Evolutionary conservation across 306 rosid genomes (phyloP).

Genomic region (Pyrus bretschneideri): DNA sequence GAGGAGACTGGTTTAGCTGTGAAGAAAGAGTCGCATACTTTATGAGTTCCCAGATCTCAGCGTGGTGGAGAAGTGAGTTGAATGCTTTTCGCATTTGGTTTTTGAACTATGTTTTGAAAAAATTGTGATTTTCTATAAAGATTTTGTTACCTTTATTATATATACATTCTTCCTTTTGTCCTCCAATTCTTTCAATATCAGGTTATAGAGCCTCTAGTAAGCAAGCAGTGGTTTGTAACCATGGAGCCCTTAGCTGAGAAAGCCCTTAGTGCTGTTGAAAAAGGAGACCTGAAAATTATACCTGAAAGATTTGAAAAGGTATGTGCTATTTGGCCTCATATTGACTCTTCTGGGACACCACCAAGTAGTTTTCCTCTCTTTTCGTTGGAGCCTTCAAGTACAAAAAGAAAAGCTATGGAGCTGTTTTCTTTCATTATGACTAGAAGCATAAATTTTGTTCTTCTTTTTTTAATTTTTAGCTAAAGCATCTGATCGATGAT

Average conservation of each 20-base stretch:
- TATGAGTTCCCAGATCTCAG: slow-evolving; percentile 94
- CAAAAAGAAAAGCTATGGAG: background rate
- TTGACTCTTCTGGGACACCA: background rate
- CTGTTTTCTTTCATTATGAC: background rate
- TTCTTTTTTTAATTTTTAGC: no score
- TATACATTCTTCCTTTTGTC: background rate
- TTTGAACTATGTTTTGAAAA: background rate
- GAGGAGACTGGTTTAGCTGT: slow-evolving; percentile 86
- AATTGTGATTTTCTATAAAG: background rate
- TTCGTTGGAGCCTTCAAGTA: background rate
- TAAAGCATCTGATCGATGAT: background rate
- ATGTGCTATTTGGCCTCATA: slow-evolving; percentile 6
- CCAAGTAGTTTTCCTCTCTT: no score
- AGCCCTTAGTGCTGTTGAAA: slow-evolving; percentile 77
- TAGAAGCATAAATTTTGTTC: background rate
- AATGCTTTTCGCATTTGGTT: background rate
- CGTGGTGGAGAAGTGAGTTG: slow-evolving; percentile 97
- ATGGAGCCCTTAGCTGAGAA: slow-evolving; percentile 95
- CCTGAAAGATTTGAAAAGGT: slow-evolving; percentile 98
- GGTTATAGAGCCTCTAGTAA: slow-evolving; percentile 93
- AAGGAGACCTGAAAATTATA: slow-evolving; percentile 70
- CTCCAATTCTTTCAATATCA: slow-evolving; percentile 27
- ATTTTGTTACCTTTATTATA: background rate
- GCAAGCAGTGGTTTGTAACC: slow-evolving; percentile 96
- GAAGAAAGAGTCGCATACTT: slow-evolving; percentile 79